A percentile compares a stretch with the other conserved stretches of the same genome.
These are phyloP conservation scores for Blakeslea trispora DNA, from an alignment of 371 early-diverging fungal species.

Conservation along the genomic window DNA sequence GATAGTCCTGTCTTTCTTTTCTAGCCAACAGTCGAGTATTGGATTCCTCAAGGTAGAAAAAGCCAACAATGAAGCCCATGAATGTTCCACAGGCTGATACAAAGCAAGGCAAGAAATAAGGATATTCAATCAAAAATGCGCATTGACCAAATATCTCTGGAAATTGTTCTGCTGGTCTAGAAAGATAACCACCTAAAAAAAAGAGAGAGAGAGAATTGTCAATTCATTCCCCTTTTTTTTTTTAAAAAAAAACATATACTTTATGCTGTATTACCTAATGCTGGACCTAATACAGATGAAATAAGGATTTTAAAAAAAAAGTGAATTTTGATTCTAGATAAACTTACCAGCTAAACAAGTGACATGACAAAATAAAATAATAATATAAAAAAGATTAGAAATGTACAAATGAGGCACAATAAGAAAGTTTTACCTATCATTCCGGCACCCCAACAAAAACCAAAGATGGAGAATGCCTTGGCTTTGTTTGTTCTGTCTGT, in stretches of 20 bases:
- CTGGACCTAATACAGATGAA: no score
- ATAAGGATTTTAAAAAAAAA: no score
- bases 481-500: constrained; percentile 81
- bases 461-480: constrained; percentile 69
- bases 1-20: constrained; percentile 9
- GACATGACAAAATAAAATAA: neutral
- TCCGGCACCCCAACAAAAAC: constrained; percentile 69
- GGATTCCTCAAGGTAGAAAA: constrained; percentile 79
- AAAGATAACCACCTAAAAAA: constrained; percentile 77
- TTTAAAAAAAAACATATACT: no score
- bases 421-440: constrained; percentile 61
- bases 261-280: constrained; percentile 12
- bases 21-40: constrained; percentile 33
- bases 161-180: constrained; percentile 72
- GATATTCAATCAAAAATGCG: constrained; percentile 66
- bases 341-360: constrained; percentile 35
- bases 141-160: constrained; percentile 71
- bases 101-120: constrained; percentile 88
- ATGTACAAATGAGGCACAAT: no score
- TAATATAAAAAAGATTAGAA: no score
- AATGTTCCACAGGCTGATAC: constrained; percentile 66
- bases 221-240: constrained; percentile 1
- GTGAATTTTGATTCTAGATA: no score
- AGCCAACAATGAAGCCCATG: constrained; percentile 68
- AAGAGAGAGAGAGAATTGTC: no score